Evolutionary conservation across 2,329 filamentous ascomycete genomes (phyloP), one percentile per base, ranked within the genome.

Genomic region (Aspergillus piperis): DNA sequence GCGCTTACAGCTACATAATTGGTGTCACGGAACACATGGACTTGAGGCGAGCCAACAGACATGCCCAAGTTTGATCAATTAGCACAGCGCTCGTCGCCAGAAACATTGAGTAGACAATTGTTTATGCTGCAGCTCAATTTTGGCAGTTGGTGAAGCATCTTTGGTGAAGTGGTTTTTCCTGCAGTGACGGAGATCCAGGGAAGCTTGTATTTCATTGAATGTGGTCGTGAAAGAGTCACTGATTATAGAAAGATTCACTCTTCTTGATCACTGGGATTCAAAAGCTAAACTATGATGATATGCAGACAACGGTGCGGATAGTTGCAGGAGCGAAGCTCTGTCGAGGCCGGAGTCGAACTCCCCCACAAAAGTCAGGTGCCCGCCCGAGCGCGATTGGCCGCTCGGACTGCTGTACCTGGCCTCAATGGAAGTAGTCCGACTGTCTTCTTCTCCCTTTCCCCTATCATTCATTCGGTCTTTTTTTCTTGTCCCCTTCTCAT

Each of bases 321-420:
- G 41, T 13, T 23, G 41, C 19, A 44, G 44, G 44, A 23, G 23
- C 13, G 23, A 8, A 50, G 30, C 5, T 8, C 25, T 2, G 32
- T 36, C 11, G 32, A 36, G 47, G 58, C 51, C 54, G 61, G 55
- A 59, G 36, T 61, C 38, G n/a, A 32, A 19, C 53, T 55, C 42
- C 64, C 62, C 64, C 67, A 65, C 64, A 65, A 66, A 36, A 64
- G 66, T 66, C 70, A 69, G 69, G 70, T 70, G 68, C 70, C 68
- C 68, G 70, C 67, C 67, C 62, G 63, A 49, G 57, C 58, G 39
- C 23, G 53, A 55, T 55, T 55, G 53, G 53, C 42, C 30, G 25
- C 27, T 6, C 53, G 15, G 25, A 30, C 53, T 47, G 53, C 53
- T 55, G 53, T 55, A 55, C 53, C 53, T 55, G 53, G 53, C 53